These are phyloP conservation scores for Stagonosporopsis vannaccii DNA, from an alignment of 2,329 filamentous ascomycete genomes.

Conservation along the genomic window DNA sequence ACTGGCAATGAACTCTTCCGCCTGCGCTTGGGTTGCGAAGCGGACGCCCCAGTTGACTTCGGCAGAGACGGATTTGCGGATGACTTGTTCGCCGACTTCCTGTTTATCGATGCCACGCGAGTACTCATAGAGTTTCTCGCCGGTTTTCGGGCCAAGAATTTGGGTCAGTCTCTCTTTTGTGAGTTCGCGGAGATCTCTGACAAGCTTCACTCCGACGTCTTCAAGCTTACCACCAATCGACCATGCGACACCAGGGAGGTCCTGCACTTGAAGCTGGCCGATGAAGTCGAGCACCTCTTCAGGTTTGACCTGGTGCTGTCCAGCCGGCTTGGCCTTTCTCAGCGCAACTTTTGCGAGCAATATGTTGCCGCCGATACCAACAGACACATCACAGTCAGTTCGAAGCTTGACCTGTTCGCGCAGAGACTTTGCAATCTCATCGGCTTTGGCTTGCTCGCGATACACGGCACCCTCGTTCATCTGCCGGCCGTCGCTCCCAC, in stretches of 20 bases:
- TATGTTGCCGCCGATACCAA: slow-evolving; percentile 92
- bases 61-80: slow-evolving; percentile 93
- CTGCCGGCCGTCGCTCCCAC: slow-evolving; percentile 70
- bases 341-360: slow-evolving; percentile 89
- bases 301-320: slow-evolving; percentile 86
- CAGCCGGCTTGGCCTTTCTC: slow-evolving; percentile 90
- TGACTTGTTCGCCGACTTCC: slow-evolving; percentile 84
- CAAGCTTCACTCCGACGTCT: slow-evolving; percentile 80
- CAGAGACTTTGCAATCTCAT: slow-evolving; percentile 72
- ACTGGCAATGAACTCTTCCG: slow-evolving; percentile 87
- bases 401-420: slow-evolving; percentile 73
- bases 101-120: slow-evolving; percentile 83
- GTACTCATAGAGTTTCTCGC: slow-evolving; percentile 89
- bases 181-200: slow-evolving; percentile 81
- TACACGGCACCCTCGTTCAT: slow-evolving; percentile 73
- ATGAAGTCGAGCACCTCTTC: slow-evolving; percentile 81
- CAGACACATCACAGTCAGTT: slow-evolving; percentile 87
- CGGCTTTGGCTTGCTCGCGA: slow-evolving; percentile 79
- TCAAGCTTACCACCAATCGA: slow-evolving; percentile 89
- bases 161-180: slow-evolving; percentile 78
- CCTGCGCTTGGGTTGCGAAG: slow-evolving; percentile 90
- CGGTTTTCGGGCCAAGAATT: slow-evolving; percentile 87
- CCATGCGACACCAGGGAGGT: slow-evolving; percentile 89
- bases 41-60: slow-evolving; percentile 99
- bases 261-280: slow-evolving; percentile 76